Percentiles rank a stretch among this genome's conserved stretches.
Evolutionary conservation across 148 eudicot species (phyloP).

Genomic region (Silene uniflora): DNA sequence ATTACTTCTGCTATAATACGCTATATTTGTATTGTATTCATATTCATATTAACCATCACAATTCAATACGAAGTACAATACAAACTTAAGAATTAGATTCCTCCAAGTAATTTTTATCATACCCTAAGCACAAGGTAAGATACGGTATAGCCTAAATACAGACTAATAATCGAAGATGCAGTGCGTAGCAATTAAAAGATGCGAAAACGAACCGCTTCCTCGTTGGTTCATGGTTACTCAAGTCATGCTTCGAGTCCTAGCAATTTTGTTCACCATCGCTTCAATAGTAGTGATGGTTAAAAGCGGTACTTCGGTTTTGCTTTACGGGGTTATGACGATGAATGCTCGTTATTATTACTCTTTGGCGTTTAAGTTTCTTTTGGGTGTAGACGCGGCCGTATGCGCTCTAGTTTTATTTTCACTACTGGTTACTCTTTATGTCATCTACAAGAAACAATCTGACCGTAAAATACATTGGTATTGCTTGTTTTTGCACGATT

Average conservation of each 20-base stretch:
- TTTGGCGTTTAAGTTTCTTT: slow-evolving; percentile 20
- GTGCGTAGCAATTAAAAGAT: no score
- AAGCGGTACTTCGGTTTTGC: background rate
- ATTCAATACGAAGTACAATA: no score
- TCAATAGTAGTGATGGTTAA: slow-evolving; percentile 9
- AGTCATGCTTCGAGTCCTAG: slow-evolving; percentile 1
- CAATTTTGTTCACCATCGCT: background rate
- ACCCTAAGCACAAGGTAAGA: no score
- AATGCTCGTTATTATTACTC: slow-evolving; percentile 3
- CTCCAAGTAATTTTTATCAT: no score
- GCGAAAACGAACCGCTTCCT: background rate
- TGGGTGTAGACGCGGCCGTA: slow-evolving; percentile 4
- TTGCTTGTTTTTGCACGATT: slow-evolving; percentile 10
- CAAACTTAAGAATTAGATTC: no score
- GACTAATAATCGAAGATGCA: no score
- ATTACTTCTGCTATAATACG: no score
- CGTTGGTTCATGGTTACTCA: background rate
- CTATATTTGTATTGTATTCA: no score
- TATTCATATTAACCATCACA: no score
- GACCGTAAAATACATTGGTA: background rate
- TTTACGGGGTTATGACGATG: background rate
- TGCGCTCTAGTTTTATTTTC: slow-evolving; percentile 10
- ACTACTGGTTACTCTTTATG: background rate
- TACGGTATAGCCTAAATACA: no score
- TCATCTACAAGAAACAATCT: background rate